Percentiles rank a stretch among this genome's conserved stretches.
phyloP scores from a whole-genome alignment of 2,329 filamentous ascomycete genomes.

The Ceratocystis eucalypticola region DNA sequence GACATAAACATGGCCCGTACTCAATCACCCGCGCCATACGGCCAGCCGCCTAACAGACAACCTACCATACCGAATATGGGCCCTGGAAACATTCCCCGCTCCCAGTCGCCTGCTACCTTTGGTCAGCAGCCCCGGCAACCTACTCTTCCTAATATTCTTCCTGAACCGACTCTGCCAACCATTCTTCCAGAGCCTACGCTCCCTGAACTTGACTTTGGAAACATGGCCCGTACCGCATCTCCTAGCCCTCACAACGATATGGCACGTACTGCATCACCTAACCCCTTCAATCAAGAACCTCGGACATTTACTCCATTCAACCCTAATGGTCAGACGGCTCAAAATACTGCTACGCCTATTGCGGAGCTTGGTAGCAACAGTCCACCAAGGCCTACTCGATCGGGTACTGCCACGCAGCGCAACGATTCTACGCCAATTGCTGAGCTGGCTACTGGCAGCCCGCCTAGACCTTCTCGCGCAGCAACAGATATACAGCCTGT shows the following conservation, averaged over 20 bases:
- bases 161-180: constrained; percentile 20
- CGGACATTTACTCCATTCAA: constrained; percentile 19
- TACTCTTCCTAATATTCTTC: constrained; percentile 19
- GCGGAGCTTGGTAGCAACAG: constrained; percentile 24
- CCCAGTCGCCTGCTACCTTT: constrained; percentile 9
- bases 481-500: constrained; percentile 10
- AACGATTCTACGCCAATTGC: neutral
- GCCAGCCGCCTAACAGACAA: constrained; percentile 3
- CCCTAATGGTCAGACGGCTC: constrained; percentile 9
- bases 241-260: constrained; percentile 20
- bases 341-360: constrained; percentile 23
- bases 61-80: constrained; percentile 8
- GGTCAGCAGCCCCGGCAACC: constrained; percentile 18
- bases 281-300: constrained; percentile 21
- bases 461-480: constrained; percentile 8
- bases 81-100: neutral
- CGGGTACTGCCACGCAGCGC: constrained; percentile 10
- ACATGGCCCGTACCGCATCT: constrained; percentile 13
- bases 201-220: constrained; percentile 11
- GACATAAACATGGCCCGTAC: constrained; percentile 16
- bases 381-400: constrained; percentile 22
- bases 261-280: constrained; percentile 21
- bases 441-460: neutral
- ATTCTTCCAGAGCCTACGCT: constrained; percentile 16
- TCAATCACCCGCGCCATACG: constrained; percentile 15